Base-by-base conservation (phyloP, 768 basidiomycete genomes). In the Imleria badia region DNA sequence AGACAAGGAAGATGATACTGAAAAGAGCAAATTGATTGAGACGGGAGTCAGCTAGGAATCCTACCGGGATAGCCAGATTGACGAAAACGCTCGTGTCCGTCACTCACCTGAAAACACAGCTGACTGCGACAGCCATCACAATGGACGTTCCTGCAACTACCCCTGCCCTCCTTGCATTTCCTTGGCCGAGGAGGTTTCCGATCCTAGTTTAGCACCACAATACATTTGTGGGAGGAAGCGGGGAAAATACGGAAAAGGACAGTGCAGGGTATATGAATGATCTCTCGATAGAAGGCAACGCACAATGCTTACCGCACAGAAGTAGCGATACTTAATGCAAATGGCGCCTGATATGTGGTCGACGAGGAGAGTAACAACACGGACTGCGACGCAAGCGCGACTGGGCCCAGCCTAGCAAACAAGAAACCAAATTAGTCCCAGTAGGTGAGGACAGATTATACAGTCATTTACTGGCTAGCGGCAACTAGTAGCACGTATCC, bases 121-220 rank as follows among this genome's bases (percentile, higher is more conserved):
- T 83, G n/a, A 92, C 73, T 6, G 72, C 69, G 13, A 93, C 63
- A 0, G 85, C 83, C 73, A 95, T 76, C 17, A 86, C 55, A 29
- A 98, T 72, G 2, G 89, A 73, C 0, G 86, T 79, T 41, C 77
- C 77, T 3, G 88, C 81, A 0, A 89, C 81, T 33, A 89, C 75
- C 14, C 77, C 79, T 0, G 96, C 94, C 44, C 91, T 85, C 52
- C 76, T 76, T 0, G 86, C 83, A 33, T 91, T 86, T 38, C 81
- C 76, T 58, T 94, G 89, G 6, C 95, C 94, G 3, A 97, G 79
- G 3, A 96, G 76, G 64, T 97, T 97, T 13, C 94, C 94, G 30
- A 94, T 86, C 10, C 91, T 91, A 52, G 48, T 20, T 31, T 5
- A 42, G 3, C 31, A 51, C 17, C 41, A 40, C 6, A 19, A 14